Base-by-base conservation (phyloP, 139 green algal species). In the Astrephomene gubernaculifera region DNA sequence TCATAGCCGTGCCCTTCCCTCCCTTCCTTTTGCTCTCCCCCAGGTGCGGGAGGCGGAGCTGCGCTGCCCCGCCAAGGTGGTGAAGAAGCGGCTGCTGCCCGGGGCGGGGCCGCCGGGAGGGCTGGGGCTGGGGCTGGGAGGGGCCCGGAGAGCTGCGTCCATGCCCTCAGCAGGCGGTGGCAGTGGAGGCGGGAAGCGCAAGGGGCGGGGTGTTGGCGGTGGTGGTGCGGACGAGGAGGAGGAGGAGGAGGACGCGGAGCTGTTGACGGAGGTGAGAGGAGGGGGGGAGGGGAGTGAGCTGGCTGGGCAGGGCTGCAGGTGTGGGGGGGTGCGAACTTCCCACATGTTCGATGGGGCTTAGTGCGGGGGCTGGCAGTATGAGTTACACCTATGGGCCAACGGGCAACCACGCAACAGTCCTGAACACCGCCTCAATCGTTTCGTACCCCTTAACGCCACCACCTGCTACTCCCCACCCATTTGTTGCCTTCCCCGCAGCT, bases 71-170 rank as follows among this genome's bases (percentile, higher is more conserved):
- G 86, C 71, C 44, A 97, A 97, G 83, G 44, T 87, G 24, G 82
- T 94, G 8, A 92, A 91, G 52, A 95, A 95, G 72, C 90, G 93
- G n/a, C 52, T n/a, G n/a, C n/a, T n/a, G n/a, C n/a, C 72, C 25
- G 36, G 85, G 53, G 49, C 67, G 25, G 45, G 63, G 64, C 61
- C 74, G 8, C 69, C 52, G 33, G 29, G 54, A 27, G n/a, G n/a
- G 53, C 39, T 31, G 64, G 45, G 21, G 33, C 33, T n/a, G n/a
- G n/a, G n/a, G n/a, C n/a, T n/a, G n/a, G 17, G n/a, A n/a, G 43
- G 54, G 38, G 45, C 44, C 54, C 5, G 52, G 36, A n/a, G 33
- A 4, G 33, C 65, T 35, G 10, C 65, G 36, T 72, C 68, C 39
- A 54, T 75, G 24, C 39, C 39, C 2, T 21, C 68, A n/a, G 12